A percentile compares a stretch with the other conserved stretches of the same genome.
These are phyloP conservation scores for Senna siamea DNA, from an alignment of 306 rosid species.

Conservation along the genomic window DNA sequence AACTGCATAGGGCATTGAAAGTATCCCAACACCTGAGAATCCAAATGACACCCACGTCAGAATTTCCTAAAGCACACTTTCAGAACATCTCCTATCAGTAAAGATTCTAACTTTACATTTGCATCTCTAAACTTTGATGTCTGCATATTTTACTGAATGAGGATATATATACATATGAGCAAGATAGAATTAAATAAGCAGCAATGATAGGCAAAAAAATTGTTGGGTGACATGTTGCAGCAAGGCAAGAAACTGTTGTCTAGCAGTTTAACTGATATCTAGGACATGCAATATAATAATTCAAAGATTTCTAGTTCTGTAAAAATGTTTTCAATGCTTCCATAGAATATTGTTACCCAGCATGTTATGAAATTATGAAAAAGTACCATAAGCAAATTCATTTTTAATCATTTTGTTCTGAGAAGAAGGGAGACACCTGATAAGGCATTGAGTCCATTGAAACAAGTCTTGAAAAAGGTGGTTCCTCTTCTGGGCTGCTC, in stretches of 20 bases:
- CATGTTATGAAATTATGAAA: not conserved
- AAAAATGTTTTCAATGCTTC: not conserved
- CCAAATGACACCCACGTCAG: not conserved
- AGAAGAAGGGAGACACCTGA: constrained; percentile 46
- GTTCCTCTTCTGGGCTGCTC: constrained; percentile 50
- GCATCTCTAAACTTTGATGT: not conserved
- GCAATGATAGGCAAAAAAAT: not conserved
- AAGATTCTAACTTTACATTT: not conserved
- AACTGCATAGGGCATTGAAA: constrained; percentile 68
- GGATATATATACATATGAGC: not conserved
- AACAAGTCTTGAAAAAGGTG: constrained; percentile 51
- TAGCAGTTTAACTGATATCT: not conserved
- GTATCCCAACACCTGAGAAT: constrained; percentile 61
- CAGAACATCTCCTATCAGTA: not conserved
- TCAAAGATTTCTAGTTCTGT: not conserved
- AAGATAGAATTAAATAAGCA: not conserved
- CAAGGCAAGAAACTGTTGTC: not conserved
- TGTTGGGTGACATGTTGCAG: not conserved
- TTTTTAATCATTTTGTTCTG: not conserved
- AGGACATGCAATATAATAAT: not conserved
- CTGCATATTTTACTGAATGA: too few species aligned
- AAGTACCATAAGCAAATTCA: not conserved
- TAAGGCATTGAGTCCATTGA: constrained; percentile 65
- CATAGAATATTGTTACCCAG: too few species aligned
- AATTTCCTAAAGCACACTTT: not conserved